phyloP scores from a whole-genome alignment of 2,329 filamentous ascomycete genomes.

The Verticillium nubilum region DNA sequence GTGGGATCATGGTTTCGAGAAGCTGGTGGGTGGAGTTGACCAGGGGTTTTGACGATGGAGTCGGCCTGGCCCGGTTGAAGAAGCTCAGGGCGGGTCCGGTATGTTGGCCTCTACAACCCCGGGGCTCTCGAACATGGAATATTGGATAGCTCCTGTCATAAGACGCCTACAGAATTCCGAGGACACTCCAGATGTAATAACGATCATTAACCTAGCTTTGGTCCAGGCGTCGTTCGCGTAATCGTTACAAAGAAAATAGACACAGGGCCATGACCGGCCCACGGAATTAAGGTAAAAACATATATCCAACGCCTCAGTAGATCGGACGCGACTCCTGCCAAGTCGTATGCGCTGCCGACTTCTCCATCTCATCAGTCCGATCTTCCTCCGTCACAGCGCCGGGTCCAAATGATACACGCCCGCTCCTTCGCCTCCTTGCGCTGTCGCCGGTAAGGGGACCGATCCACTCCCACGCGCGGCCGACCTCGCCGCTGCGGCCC shows the following conservation, averaged over 20 bases:
- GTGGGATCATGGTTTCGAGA: not conserved
- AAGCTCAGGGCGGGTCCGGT: not conserved
- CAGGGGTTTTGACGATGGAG: not conserved
- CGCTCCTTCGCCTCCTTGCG: constrained; percentile 43
- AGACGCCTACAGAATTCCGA: no score
- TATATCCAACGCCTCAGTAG: constrained; percentile 22
- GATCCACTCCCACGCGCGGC: constrained; percentile 66
- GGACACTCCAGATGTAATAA: not conserved
- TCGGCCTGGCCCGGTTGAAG: not conserved
- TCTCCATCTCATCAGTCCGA: constrained; percentile 6
- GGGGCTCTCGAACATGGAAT: no score
- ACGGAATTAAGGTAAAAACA: not conserved
- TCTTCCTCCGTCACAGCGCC: constrained; percentile 30
- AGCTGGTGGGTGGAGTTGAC: not conserved
- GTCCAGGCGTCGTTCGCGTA: not conserved
- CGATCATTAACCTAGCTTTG: not conserved
- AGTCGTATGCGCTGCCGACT: constrained; percentile 18
- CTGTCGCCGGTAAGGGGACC: constrained; percentile 46
- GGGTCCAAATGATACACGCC: constrained; percentile 41
- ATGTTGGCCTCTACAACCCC: no score
- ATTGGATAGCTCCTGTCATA: no score
- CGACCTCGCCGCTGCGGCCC: constrained; percentile 59
- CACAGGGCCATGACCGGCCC: not conserved
- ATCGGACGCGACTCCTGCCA: constrained; percentile 38
- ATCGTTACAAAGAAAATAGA: constrained; percentile 10